Evolutionary conservation across 169 alveolate genomes (phyloP).

Genomic region (Perkinsus olseni): DNA sequence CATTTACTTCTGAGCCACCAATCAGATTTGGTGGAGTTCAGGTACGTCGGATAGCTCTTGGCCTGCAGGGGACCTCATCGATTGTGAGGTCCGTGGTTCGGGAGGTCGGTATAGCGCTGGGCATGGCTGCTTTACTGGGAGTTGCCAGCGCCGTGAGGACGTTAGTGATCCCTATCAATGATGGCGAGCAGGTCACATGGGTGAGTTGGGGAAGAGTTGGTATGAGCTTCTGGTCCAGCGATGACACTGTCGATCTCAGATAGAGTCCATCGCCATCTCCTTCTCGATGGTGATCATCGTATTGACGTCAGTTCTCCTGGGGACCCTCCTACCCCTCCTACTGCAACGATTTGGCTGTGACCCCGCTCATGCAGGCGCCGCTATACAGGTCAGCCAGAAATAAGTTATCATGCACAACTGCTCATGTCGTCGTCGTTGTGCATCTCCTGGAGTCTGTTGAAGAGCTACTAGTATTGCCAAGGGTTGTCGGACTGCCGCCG

Average conservation of each 20-base stretch:
- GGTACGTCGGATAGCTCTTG: neutral
- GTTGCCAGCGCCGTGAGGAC: neutral
- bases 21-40: too few species aligned
- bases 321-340: conserved; percentile 1
- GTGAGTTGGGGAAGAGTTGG: neutral
- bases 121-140: neutral
- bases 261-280: neutral
- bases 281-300: neutral
- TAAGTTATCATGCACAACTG: neutral
- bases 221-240: neutral
- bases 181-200: neutral
- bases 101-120: neutral
- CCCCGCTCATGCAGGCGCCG: conserved; percentile 6
- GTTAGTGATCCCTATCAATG: neutral
- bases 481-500: too few species aligned
- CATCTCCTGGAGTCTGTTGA: too few species aligned
- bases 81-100: neutral
- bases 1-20: too few species aligned
- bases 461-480: too few species aligned
- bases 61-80: neutral
- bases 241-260: neutral
- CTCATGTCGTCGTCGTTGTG: too few species aligned
- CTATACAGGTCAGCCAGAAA: neutral
- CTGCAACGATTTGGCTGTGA: neutral
- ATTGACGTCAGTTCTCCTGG: neutral